These are phyloP conservation scores for Aspergillus quadricinctus DNA, from an alignment of 2,329 filamentous ascomycete genomes.

Conservation along the genomic window DNA sequence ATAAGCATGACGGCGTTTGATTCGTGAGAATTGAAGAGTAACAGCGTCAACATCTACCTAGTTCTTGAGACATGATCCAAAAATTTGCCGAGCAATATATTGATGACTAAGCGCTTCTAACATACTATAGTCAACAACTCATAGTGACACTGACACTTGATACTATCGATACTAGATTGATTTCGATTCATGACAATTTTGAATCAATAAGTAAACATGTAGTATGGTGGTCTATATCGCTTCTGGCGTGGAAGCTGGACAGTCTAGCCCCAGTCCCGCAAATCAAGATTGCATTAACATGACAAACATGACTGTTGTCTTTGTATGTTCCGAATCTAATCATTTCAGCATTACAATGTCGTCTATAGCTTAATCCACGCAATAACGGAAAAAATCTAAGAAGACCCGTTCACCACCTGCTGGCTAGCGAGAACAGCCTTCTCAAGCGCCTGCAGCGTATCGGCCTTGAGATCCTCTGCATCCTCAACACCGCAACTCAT, in stretches of 20 bases:
- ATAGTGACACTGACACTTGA: too few relatives aligned
- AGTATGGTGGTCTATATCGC: not conserved
- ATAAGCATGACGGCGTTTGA: not conserved
- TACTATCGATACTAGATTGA: not conserved
- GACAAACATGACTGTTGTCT: not conserved
- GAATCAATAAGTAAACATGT: not conserved
- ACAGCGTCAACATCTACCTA: not conserved
- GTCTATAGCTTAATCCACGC: constrained; percentile 4
- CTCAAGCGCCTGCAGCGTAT: constrained; percentile 79
- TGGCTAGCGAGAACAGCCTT: constrained; percentile 56
- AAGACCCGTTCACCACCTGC: constrained; percentile 42
- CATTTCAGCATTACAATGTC: not conserved
- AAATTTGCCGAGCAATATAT: not conserved
- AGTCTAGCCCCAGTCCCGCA: not conserved
- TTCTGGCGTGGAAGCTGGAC: not conserved
- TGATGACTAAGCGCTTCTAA: not conserved
- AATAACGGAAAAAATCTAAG: constrained; percentile 5
- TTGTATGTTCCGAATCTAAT: not conserved
- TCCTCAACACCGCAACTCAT: constrained; percentile 95
- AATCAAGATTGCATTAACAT: not conserved
- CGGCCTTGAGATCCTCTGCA: constrained; percentile 72
- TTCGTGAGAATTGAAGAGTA: not conserved
- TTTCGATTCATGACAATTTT: not conserved
- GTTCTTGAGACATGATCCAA: not conserved
- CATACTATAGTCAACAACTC: too few relatives aligned